Percentiles rank a stretch among this genome's conserved stretches.
These are phyloP conservation scores for Setomelanomma holmii DNA, from an alignment of 2,329 filamentous ascomycete species.

Conservation along the genomic window DNA sequence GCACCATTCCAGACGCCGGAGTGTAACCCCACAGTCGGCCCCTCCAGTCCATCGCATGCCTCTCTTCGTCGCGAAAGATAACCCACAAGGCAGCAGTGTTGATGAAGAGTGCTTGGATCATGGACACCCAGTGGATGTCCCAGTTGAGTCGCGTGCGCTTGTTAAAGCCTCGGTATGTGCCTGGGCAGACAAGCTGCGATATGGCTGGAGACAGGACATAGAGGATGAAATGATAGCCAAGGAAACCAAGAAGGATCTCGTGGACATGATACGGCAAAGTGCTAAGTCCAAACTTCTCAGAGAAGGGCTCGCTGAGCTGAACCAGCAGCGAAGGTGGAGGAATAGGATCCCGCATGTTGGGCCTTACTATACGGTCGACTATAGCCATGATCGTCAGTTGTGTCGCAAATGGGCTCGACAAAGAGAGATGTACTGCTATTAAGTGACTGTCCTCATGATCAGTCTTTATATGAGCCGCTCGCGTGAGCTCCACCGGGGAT, in stretches of 20 bases:
- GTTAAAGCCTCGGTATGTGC: slow-evolving; percentile 68
- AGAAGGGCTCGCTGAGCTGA: slow-evolving; percentile 66
- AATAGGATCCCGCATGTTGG: slow-evolving; percentile 75
- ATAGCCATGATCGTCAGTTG: slow-evolving; percentile 22
- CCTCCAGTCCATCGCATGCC: slow-evolving; percentile 70
- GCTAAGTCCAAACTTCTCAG: slow-evolving; percentile 66
- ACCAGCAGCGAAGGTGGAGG: slow-evolving; percentile 65
- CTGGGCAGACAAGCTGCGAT: slow-evolving; percentile 67
- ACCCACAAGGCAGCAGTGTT: slow-evolving; percentile 74
- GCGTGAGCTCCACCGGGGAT: not conserved
- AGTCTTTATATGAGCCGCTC: slow-evolving; percentile 2
- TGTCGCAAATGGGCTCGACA: too few relatives aligned
- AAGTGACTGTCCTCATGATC: not conserved
- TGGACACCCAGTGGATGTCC: slow-evolving; percentile 85
- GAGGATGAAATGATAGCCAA: slow-evolving; percentile 74
- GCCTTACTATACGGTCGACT: slow-evolving; percentile 21
- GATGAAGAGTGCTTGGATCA: slow-evolving; percentile 77
- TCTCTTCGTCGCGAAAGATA: slow-evolving; percentile 70
- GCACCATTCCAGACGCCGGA: slow-evolving; percentile 74
- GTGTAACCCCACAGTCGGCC: slow-evolving; percentile 81
- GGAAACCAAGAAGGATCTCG: slow-evolving; percentile 72
- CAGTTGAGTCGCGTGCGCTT: slow-evolving; percentile 75
- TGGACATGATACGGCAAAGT: slow-evolving; percentile 80
- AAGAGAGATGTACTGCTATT: too few relatives aligned
- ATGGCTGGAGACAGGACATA: slow-evolving; percentile 71